Conservation (phyloP, 2,329 filamentous ascomycete species). For the Aspergillus thermomutatus region DNA sequence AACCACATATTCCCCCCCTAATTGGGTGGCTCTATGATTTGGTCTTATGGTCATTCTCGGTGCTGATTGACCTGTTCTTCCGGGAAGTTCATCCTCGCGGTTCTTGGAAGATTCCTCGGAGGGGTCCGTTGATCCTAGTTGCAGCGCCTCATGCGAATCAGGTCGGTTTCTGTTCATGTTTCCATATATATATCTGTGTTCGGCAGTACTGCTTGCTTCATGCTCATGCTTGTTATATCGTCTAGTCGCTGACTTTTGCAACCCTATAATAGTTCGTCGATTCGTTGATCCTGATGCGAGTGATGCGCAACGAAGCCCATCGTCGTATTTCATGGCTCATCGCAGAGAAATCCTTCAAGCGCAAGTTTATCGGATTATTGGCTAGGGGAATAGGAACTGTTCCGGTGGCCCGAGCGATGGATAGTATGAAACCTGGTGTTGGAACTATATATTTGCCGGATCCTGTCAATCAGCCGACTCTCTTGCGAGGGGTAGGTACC, state of each 20-base stretch:
- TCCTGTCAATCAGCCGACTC: constrained; percentile 75
- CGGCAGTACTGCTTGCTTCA: background rate
- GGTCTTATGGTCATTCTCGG: constrained; percentile 49
- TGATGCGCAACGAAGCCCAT: constrained; percentile 78
- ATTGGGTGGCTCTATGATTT: constrained; percentile 51
- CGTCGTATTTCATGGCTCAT: constrained; percentile 90
- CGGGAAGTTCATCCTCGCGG: constrained; percentile 93
- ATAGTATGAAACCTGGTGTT: constrained; percentile 73
- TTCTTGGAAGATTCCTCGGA: constrained; percentile 88
- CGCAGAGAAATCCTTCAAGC: constrained; percentile 90
- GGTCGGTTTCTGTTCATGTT: constrained; percentile 42
- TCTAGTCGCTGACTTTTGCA: constrained; percentile 7
- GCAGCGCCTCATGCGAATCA: constrained; percentile 96
- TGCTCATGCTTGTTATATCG: background rate
- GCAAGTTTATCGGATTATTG: constrained; percentile 82
- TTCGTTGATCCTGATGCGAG: constrained; percentile 87
- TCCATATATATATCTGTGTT: background rate
- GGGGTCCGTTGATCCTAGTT: constrained; percentile 89
- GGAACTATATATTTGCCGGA: constrained; percentile 88
- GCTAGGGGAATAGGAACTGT: constrained; percentile 84
- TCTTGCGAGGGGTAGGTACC: constrained; percentile 75
- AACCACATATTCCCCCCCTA: constrained; percentile 41
- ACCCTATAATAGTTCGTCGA: constrained; percentile 72
- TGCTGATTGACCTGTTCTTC: constrained; percentile 95
- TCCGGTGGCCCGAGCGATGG: constrained; percentile 88